phyloP scores from a whole-genome alignment of 495 filamentous ascomycete species.

The Penicillium maclennaniae region DNA sequence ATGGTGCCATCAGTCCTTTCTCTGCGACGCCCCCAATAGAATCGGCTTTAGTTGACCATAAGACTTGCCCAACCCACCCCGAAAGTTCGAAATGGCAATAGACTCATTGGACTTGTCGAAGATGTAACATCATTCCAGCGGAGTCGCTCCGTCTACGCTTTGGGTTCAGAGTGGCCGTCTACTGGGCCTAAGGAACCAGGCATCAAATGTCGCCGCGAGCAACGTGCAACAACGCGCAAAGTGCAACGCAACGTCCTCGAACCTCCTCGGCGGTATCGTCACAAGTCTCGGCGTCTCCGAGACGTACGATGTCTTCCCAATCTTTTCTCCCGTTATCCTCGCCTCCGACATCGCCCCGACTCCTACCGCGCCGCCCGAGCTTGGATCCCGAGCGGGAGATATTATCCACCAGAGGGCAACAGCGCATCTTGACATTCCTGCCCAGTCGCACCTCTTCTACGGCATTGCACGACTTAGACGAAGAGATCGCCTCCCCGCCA shows the following conservation, averaged over 20 bases:
- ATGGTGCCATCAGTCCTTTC: no score
- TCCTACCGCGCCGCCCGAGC: slow-evolving; percentile 30
- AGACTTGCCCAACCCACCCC: no score
- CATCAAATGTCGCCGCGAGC: neutral
- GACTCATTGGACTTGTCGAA: no score
- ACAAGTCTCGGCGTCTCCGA: no score
- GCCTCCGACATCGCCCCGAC: slow-evolving; percentile 12
- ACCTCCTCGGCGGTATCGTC: no score
- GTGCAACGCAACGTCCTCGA: no score
- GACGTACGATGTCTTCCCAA: slow-evolving; percentile 12
- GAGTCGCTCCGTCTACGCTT: no score
- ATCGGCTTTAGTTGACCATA: no score
- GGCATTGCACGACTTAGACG: slow-evolving; percentile 21
- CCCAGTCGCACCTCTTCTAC: slow-evolving; percentile 25
- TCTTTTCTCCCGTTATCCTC: slow-evolving; percentile 20
- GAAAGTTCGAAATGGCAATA: no score
- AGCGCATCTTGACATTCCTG: slow-evolving; percentile 25
- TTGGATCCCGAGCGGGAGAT: slow-evolving; percentile 33
- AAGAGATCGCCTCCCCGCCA: slow-evolving; percentile 10
- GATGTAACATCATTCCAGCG: no score
- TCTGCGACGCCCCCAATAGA: no score
- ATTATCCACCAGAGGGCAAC: slow-evolving; percentile 36
- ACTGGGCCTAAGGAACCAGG: neutral
- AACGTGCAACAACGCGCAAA: neutral
- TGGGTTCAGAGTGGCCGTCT: no score